Evolutionary conservation across 371 early-diverging fungal genomes (phyloP), one percentile per base, ranked within the genome.

Genomic region (Batrachochytrium dendrobatidis): DNA sequence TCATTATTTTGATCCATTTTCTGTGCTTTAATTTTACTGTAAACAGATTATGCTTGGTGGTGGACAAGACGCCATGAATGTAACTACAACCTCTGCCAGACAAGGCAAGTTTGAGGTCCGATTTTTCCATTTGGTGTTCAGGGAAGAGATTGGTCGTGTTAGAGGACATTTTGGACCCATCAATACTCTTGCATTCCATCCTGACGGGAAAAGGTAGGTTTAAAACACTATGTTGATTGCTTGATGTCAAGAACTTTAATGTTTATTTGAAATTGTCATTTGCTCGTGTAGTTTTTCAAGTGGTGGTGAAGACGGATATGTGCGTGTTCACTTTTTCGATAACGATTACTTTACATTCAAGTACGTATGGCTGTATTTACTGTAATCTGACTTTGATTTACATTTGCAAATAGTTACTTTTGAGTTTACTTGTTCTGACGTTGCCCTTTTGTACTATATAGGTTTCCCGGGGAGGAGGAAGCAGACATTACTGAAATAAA

Each of bases 131-230:
- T 87, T 91, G 70, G 86, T 96, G 46, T 87, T 94, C 61, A 91
- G 92, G 62, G 92, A 95, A 68, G 98, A 98, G 74, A 87, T 99
- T 44, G 99, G 98, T 35, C 88, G 95, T 62, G 92, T 94, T 52
- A 93, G 88, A 77, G 98, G 99, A 43, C 99, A 99, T 71, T 99
- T 99, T 77, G 98, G 99, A 67, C 99, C 99, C 56, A 97, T 99
- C 78, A 99, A 99, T 81, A 95, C 98, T 18, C 83, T 99, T 62
- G 96, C 97, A 30, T 91, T 98, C 62, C 91, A 92, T 71, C 99
- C 99, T 22, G 86, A 86, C 62, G 98, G 99, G 52, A 88, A 80
- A 62, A 84, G 82, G 70, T 77, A 64, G 10, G 48, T 45, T n/a
- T 39, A n/a, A 39, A 15, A 39, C 39, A 39, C 39, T 39, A n/a